Evolutionary conservation across 1,139 yeast species (phyloP).

Genomic region (Candida neerlandica): DNA sequence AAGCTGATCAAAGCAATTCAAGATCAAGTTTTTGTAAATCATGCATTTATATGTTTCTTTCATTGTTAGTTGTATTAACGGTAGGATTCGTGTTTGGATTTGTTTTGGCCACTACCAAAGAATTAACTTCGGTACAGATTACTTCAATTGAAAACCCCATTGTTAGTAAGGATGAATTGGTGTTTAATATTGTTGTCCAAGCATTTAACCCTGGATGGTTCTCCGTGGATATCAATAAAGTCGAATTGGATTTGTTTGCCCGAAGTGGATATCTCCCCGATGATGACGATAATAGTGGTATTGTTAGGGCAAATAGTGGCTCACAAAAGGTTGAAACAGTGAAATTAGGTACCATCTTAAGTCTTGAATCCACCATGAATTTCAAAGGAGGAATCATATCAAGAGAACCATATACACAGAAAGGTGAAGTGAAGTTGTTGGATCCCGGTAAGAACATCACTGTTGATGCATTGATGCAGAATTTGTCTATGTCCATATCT

Average conservation of each 20-base stretch:
- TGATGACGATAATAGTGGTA: slow-evolving; percentile 11
- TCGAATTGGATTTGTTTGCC: slow-evolving; percentile 87
- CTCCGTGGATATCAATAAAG: slow-evolving; percentile 62
- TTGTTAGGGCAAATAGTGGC: slow-evolving; percentile 8
- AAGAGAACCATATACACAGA: slow-evolving; percentile 55
- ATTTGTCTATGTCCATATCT: neutral
- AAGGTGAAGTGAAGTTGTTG: slow-evolving; percentile 70
- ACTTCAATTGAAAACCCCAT: slow-evolving; percentile 66
- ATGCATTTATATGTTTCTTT: slow-evolving; percentile 56
- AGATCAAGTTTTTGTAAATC: slow-evolving; percentile 39
- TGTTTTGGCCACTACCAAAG: slow-evolving; percentile 83
- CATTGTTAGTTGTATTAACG: slow-evolving; percentile 56
- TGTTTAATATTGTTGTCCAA: slow-evolving; percentile 74
- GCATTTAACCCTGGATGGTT: slow-evolving; percentile 90
- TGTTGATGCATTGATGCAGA: slow-evolving; percentile 12
- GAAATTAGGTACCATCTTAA: slow-evolving; percentile 67
- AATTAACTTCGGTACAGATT: slow-evolving; percentile 67
- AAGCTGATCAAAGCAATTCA: slow-evolving; percentile 17
- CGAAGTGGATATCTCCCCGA: slow-evolving; percentile 59
- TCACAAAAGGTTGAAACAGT: slow-evolving; percentile 59
- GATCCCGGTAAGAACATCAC: slow-evolving; percentile 76
- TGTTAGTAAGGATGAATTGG: slow-evolving; percentile 81
- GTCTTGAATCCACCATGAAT: slow-evolving; percentile 69
- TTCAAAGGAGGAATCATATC: slow-evolving; percentile 81
- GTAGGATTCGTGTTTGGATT: slow-evolving; percentile 84